These are phyloP conservation scores for Penicillium crystallinum DNA, from an alignment of 495 filamentous ascomycete species.

Conservation along the genomic window DNA sequence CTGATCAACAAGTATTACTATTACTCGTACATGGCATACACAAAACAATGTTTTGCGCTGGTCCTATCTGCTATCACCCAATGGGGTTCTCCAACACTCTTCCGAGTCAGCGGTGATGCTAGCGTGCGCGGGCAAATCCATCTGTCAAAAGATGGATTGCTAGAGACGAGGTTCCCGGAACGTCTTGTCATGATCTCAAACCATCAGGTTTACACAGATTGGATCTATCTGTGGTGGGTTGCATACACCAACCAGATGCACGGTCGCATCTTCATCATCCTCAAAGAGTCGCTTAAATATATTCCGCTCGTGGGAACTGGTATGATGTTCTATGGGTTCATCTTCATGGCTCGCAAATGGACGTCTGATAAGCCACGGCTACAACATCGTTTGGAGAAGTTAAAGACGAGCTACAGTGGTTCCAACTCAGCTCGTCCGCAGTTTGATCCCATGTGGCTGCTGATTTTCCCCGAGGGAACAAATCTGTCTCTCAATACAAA, in stretches of 20 bases:
- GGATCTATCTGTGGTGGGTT: conserved; percentile 69
- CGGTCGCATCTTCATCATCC: conserved; percentile 63
- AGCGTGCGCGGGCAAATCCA: conserved; percentile 55
- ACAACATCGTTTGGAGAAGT: conserved; percentile 53
- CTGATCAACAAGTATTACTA: conserved; percentile 54
- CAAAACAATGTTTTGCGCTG: conserved; percentile 59
- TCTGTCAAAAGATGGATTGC: conserved; percentile 47
- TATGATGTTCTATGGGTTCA: conserved; percentile 66
- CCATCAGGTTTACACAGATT: conserved; percentile 68
- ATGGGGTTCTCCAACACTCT: conserved; percentile 55
- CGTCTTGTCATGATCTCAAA: conserved; percentile 61
- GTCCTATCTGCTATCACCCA: conserved; percentile 56
- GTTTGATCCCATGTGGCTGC: conserved; percentile 65
- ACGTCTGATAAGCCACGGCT: conserved; percentile 55
- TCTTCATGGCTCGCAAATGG: conserved; percentile 69
- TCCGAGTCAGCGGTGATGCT: conserved; percentile 58
- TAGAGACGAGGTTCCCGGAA: conserved; percentile 55
- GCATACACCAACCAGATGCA: conserved; percentile 61
- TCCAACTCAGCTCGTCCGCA: conserved; percentile 43
- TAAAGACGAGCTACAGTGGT: conserved; percentile 48
- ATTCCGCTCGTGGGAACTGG: conserved; percentile 59
- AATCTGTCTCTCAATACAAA: conserved; percentile 59
- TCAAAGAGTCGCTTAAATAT: conserved; percentile 63
- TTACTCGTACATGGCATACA: conserved; percentile 61
- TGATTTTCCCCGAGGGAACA: conserved; percentile 67